A percentile compares a stretch with the other conserved stretches of the same genome.
These are phyloP conservation scores for Phytophthora hibernalis DNA, from an alignment of 352 stramenopile species.

Conservation along the genomic window DNA sequence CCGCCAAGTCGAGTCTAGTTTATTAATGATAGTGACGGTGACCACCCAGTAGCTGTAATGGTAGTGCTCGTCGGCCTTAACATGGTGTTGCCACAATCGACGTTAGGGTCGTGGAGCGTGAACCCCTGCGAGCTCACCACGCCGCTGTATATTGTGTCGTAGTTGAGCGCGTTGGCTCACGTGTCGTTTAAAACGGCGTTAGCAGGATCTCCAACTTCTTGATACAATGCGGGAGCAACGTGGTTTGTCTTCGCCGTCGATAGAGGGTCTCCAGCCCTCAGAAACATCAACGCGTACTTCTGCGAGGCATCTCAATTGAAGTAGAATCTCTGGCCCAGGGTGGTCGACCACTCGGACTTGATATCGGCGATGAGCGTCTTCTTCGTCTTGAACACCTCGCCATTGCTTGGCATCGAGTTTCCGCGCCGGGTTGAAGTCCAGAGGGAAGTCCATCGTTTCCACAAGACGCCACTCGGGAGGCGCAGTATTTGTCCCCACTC, in stretches of 20 bases:
- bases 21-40: slow-evolving; percentile 48
- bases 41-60: slow-evolving; percentile 59
- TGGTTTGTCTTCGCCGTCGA: slow-evolving; percentile 53
- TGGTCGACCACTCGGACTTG: slow-evolving; percentile 44
- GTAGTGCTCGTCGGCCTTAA: slow-evolving; percentile 65
- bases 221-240: slow-evolving; percentile 46
- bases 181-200: slow-evolving; percentile 48
- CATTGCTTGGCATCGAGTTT: slow-evolving; percentile 34
- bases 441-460: slow-evolving; percentile 47
- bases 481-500: slow-evolving; percentile 50
- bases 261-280: slow-evolving; percentile 50
- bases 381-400: slow-evolving; percentile 45
- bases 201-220: slow-evolving; percentile 47
- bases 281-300: slow-evolving; percentile 60
- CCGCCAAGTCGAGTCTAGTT: slow-evolving; percentile 47
- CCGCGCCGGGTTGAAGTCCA: slow-evolving; percentile 58
- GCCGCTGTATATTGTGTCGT: slow-evolving; percentile 54
- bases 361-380: slow-evolving; percentile 50
- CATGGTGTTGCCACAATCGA: slow-evolving; percentile 64
- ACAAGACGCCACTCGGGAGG: slow-evolving; percentile 56
- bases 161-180: slow-evolving; percentile 52
- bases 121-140: slow-evolving; percentile 59
- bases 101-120: slow-evolving; percentile 42
- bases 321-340: slow-evolving; percentile 58
- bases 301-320: slow-evolving; percentile 59